phyloP scores from a whole-genome alignment of 2,329 filamentous ascomycete species.

The Paecilomyces variotii region DNA sequence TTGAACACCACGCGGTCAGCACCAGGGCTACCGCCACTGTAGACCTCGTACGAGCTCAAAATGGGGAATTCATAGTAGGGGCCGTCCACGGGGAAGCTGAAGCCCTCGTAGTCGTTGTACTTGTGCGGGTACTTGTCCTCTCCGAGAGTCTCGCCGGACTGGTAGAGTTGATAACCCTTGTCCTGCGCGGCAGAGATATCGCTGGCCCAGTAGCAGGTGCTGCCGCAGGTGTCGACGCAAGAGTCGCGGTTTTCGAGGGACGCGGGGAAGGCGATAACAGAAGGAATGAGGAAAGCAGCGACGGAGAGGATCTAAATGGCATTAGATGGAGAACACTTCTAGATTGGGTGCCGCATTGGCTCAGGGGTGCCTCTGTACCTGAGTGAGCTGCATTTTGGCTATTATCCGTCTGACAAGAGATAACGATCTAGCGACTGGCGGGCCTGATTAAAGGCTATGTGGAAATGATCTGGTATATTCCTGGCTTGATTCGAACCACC shows the following conservation, averaged over 20 bases:
- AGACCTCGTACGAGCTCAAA: slow-evolving; percentile 39
- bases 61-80: slow-evolving; percentile 61
- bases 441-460: background rate
- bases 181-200: slow-evolving; percentile 44
- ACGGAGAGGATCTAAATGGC: background rate
- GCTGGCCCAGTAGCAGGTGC: slow-evolving; percentile 42
- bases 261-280: background rate
- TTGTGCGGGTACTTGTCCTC: slow-evolving; percentile 48
- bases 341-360: background rate
- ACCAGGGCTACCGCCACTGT: slow-evolving; percentile 55
- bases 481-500: background rate
- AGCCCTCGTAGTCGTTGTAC: slow-evolving; percentile 57
- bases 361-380: background rate
- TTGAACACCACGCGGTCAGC: slow-evolving; percentile 61
- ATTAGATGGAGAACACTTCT: background rate
- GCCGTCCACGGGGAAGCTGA: slow-evolving; percentile 48
- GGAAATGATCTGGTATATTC: background rate
- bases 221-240: slow-evolving; percentile 48
- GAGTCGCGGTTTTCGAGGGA: background rate
- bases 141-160: slow-evolving; percentile 18
- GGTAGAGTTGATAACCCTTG: slow-evolving; percentile 46
- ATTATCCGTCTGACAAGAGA: background rate
- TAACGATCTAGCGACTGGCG: background rate
- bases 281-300: background rate
- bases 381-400: background rate